A percentile compares a stretch with the other conserved stretches of the same genome.
These are phyloP conservation scores for Colletotrichum lini DNA, from an alignment of 2,329 filamentous ascomycete species.

Conservation along the genomic window DNA sequence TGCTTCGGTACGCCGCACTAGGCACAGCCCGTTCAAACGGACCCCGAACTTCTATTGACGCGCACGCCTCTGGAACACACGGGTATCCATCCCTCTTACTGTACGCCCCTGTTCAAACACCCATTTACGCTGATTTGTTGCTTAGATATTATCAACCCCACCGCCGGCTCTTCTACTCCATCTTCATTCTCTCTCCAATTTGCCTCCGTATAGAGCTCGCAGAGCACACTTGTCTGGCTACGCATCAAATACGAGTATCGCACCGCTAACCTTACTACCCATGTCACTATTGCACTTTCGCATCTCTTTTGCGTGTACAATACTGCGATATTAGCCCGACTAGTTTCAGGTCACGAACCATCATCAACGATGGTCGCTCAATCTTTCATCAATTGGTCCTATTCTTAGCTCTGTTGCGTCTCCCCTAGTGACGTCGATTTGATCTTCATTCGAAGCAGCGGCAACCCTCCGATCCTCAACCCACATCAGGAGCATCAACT, in stretches of 20 bases:
- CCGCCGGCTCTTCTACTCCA: neutral
- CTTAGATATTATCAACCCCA: conserved; percentile 2
- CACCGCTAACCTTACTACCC: neutral
- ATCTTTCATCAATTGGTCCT: neutral
- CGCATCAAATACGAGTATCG: conserved; percentile 19
- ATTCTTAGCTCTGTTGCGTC: conserved; percentile 12
- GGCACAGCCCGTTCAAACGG: conserved; percentile 32
- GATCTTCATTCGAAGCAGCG: neutral
- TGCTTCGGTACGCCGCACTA: conserved; percentile 34
- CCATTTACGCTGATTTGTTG: conserved; percentile 3
- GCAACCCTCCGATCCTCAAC: neutral
- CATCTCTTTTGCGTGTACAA: conserved; percentile 6
- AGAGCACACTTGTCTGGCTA: neutral
- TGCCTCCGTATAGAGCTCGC: neutral
- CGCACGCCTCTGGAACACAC: conserved; percentile 35
- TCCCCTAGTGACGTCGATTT: neutral
- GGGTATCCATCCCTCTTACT: neutral
- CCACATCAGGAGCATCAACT: neutral
- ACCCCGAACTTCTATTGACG: conserved; percentile 22
- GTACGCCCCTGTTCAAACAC: neutral
- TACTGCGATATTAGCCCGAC: conserved; percentile 25
- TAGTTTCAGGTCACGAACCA: conserved; percentile 30
- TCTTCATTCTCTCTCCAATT: neutral
- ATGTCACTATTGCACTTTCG: conserved; percentile 1
- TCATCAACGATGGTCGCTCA: conserved; percentile 4